Evolutionary conservation across 768 basidiomycete species (phyloP).

Genomic region (Lyophyllum semitale): DNA sequence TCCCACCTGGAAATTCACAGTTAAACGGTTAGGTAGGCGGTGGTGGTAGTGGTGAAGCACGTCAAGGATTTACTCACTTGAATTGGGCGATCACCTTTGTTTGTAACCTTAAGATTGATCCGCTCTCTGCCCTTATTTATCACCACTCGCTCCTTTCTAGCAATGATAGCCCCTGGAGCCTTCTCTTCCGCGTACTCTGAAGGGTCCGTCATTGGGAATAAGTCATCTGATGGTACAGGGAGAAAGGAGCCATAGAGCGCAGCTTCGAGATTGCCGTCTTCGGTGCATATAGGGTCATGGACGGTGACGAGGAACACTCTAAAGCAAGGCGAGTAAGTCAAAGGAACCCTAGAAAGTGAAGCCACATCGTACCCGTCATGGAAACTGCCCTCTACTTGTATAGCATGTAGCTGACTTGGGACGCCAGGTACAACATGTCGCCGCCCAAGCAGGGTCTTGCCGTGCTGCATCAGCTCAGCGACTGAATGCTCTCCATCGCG

Average conservation of each 20-base stretch:
- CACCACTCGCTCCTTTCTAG: constrained; percentile 62
- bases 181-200: constrained; percentile 52
- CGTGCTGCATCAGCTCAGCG: constrained; percentile 90
- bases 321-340: constrained; percentile 3
- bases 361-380: constrained; percentile 64
- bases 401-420: constrained; percentile 71
- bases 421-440: constrained; percentile 89
- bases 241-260: constrained; percentile 96
- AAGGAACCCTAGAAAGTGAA: not conserved
- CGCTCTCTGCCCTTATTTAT: constrained; percentile 78
- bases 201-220: constrained; percentile 61
- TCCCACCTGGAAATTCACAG: constrained; percentile 59
- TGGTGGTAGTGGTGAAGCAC: not conserved
- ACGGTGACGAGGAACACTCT: constrained; percentile 97
- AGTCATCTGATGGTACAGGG: constrained; percentile 66
- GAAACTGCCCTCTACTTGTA: constrained; percentile 95
- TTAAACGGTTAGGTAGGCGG: constrained; percentile 7
- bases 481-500: constrained; percentile 89
- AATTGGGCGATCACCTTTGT: constrained; percentile 91
- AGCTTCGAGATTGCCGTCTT: constrained; percentile 72
- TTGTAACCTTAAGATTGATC: constrained; percentile 75
- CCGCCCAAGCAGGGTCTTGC: constrained; percentile 85
- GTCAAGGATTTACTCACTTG: constrained; percentile 55
- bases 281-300: constrained; percentile 90
- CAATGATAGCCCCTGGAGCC: constrained; percentile 76